These are phyloP conservation scores for Ensete glaucum DNA, from an alignment of 176 grass and related monocot genomes.

Conservation along the genomic window DNA sequence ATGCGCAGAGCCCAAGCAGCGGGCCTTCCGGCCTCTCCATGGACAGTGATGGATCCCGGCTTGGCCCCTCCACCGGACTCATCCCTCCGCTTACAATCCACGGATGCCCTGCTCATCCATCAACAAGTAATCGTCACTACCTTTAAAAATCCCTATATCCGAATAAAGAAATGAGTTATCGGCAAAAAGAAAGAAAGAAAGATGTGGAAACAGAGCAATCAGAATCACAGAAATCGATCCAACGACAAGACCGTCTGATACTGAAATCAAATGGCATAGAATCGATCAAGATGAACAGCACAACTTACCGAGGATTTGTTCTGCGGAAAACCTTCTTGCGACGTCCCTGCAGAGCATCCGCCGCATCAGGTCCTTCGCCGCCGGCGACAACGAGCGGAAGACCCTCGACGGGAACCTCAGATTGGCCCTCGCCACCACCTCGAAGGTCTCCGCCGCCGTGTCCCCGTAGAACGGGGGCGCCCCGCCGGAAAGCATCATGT, in stretches of 20 bases:
- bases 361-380: too few relatives aligned
- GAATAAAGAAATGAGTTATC: too few relatives aligned
- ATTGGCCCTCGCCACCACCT: not conserved
- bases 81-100: conserved; percentile 56
- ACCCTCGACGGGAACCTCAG: too few relatives aligned
- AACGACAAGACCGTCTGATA: not conserved
- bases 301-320: conserved; percentile 69
- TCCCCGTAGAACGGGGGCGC: conserved; percentile 66
- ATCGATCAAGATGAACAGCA: not conserved
- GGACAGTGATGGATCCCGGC: not conserved
- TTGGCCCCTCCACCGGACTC: conserved; percentile 22
- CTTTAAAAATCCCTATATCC: too few relatives aligned
- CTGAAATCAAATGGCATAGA: not conserved
- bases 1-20: not conserved
- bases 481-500: conserved; percentile 69
- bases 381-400: too few relatives aligned
- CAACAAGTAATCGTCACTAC: too few relatives aligned
- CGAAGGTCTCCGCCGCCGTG: conserved; percentile 47
- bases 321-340: conserved; percentile 61
- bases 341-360: conserved; percentile 32
- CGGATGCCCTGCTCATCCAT: conserved; percentile 38
- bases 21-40: not conserved
- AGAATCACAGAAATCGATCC: too few relatives aligned
- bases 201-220: too few relatives aligned
- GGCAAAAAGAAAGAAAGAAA: too few relatives aligned